phyloP scores from a whole-genome alignment of 495 filamentous ascomycete species.

The Cercophora samala region DNA sequence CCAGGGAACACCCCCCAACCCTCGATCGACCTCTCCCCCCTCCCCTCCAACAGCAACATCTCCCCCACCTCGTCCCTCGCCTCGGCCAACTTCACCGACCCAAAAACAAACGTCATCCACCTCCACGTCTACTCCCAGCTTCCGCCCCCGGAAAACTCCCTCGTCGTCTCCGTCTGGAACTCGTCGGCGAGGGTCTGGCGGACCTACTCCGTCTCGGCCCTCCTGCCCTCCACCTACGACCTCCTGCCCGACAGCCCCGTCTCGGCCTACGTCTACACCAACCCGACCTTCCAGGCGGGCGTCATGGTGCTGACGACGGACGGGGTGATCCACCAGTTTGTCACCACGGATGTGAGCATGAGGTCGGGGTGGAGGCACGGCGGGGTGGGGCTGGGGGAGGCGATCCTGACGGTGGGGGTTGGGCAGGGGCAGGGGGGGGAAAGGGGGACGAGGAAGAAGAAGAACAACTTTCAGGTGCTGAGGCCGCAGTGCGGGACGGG shows the following conservation, averaged over 20 bases:
- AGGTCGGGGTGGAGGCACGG: background rate
- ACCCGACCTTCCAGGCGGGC: background rate
- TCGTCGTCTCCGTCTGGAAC: background rate
- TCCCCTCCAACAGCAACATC: background rate
- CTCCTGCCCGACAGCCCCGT: background rate
- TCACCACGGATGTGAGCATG: background rate
- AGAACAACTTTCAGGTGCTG: background rate
- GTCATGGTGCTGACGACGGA: background rate
- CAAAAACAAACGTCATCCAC: background rate
- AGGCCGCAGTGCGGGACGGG: constrained; percentile 2
- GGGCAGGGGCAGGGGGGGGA: too few species aligned
- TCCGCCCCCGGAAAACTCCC: background rate
- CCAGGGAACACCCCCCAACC: background rate
- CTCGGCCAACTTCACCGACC: constrained; percentile 1
- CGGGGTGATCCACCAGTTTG: background rate
- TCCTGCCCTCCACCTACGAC: background rate
- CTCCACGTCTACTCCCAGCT: background rate
- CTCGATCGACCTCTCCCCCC: background rate
- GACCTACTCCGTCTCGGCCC: background rate
- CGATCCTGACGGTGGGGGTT: background rate
- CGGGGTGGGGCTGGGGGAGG: background rate
- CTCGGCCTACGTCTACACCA: background rate
- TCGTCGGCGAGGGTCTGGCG: background rate
- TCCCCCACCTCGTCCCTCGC: background rate
- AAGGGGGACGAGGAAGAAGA: too few species aligned